Conservation (phyloP, 306 rosid genomes). For the Castanopsis chinensis region DNA sequence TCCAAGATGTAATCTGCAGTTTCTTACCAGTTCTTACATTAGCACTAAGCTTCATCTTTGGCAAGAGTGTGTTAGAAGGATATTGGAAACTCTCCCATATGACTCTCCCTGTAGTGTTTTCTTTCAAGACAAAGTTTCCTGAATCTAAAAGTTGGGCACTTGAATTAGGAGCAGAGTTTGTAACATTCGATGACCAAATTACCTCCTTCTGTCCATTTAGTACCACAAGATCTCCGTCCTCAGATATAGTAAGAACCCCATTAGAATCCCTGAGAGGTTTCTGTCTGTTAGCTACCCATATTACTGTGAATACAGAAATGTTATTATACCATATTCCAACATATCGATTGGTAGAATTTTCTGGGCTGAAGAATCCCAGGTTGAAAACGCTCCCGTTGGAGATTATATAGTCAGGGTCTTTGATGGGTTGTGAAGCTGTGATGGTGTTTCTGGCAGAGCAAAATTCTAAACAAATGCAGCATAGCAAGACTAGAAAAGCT, state of each 20-base stretch:
- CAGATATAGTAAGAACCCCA: conserved; percentile 24
- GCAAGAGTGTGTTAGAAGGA: conserved; percentile 36
- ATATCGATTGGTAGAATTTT: no score
- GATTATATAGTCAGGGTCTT: no score
- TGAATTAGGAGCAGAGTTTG: conserved; percentile 14
- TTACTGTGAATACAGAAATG: no score
- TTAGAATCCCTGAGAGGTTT: neutral
- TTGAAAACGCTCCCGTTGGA: no score
- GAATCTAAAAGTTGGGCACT: conserved; percentile 36
- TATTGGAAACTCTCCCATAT: conserved; percentile 48
- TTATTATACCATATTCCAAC: no score
- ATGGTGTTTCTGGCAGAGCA: no score
- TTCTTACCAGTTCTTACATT: conserved; percentile 29
- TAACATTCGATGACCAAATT: conserved; percentile 40
- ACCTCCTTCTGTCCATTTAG: conserved; percentile 19
- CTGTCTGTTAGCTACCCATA: no score
- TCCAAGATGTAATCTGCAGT: conserved; percentile 34
- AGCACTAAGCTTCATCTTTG: conserved; percentile 26
- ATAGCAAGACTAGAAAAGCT: no score
- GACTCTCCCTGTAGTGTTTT: neutral
- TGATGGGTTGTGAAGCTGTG: no score
- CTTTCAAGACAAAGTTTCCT: conserved; percentile 35
- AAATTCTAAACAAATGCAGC: no score
- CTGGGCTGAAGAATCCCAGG: no score
- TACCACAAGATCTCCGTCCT: conserved; percentile 38